Evolutionary conservation across 1,284 basidiomycete species (phyloP).

Genomic region (Microbotryum intermedium): DNA sequence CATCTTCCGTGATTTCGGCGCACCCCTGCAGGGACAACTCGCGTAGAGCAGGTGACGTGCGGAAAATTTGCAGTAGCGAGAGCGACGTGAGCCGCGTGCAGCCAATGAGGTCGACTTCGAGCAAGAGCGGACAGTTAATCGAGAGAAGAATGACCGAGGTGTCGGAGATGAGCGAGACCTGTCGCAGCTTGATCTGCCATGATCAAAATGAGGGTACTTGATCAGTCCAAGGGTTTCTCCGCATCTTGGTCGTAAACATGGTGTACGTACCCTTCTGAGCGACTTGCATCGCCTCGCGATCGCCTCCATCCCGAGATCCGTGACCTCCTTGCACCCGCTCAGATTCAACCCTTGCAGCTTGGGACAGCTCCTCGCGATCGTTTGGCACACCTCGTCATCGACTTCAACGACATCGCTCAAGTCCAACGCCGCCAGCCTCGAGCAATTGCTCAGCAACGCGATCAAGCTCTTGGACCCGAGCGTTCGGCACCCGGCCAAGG

Average conservation of each 20-base stretch:
- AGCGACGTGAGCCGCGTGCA: conserved; percentile 70
- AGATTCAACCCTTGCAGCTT: conserved; percentile 89
- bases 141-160: conserved; percentile 69
- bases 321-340: conserved; percentile 70
- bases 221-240: neutral
- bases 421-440: conserved; percentile 80
- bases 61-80: conserved; percentile 76
- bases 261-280: conserved; percentile 51
- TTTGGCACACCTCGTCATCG: conserved; percentile 60
- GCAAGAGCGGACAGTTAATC: conserved; percentile 70
- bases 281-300: conserved; percentile 66
- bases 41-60: conserved; percentile 67
- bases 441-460: conserved; percentile 54
- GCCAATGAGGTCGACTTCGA: conserved; percentile 87
- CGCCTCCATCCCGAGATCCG: conserved; percentile 66
- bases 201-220: neutral
- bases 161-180: conserved; percentile 68
- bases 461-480: conserved; percentile 62
- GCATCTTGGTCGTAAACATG: neutral
- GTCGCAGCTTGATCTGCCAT: conserved; percentile 70
- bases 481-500: conserved; percentile 70
- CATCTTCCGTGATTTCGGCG: conserved; percentile 66
- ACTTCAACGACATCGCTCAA: conserved; percentile 64
- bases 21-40: conserved; percentile 84
- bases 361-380: conserved; percentile 60